These are phyloP conservation scores for Lactarius akahatsu DNA, from an alignment of 768 basidiomycete species.

Conservation along the genomic window DNA sequence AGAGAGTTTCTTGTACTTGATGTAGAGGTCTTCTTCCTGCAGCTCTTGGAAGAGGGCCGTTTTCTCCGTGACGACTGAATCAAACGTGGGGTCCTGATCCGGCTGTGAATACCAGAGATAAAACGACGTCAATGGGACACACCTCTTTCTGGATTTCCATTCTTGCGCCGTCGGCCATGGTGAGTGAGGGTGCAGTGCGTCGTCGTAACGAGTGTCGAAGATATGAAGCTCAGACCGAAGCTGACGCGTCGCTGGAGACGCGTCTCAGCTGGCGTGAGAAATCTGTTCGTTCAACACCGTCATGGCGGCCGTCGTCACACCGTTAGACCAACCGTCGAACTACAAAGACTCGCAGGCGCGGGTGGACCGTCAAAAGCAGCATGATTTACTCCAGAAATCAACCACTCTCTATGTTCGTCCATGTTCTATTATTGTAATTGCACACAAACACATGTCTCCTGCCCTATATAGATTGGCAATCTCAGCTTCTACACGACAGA, in stretches of 20 bases:
- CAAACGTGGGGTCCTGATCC: conserved; percentile 83
- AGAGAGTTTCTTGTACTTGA: conserved; percentile 95
- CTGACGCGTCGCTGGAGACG: conserved; percentile 28
- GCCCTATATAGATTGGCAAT: conserved; percentile 74
- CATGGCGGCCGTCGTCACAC: conserved; percentile 63
- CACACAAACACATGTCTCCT: conserved; percentile 2
- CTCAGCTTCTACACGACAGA: conserved; percentile 94
- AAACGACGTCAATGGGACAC: conserved; percentile 14
- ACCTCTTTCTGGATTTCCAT: conserved; percentile 84
- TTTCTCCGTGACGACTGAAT: conserved; percentile 86
- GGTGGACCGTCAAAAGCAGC: conserved; percentile 75
- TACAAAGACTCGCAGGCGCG: conserved; percentile 93
- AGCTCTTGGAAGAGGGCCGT: conserved; percentile 81
- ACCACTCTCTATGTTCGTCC: conserved; percentile 85
- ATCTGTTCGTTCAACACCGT: conserved; percentile 4
- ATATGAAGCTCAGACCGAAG: not conserved
- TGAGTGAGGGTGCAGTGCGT: conserved; percentile 15
- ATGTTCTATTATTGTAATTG: not conserved
- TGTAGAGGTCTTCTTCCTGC: conserved; percentile 89
- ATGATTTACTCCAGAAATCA: conserved; percentile 78
- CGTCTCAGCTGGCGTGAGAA: conserved; percentile 23
- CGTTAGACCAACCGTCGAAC: conserved; percentile 92
- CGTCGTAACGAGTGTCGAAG: conserved; percentile 8
- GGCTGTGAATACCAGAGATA: not conserved
- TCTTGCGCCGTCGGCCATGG: conserved; percentile 82